Percentiles rank a stretch among this genome's conserved stretches.
These are phyloP conservation scores for Metschnikowia continentalis DNA, from an alignment of 805 yeast species.

Conservation along the genomic window DNA sequence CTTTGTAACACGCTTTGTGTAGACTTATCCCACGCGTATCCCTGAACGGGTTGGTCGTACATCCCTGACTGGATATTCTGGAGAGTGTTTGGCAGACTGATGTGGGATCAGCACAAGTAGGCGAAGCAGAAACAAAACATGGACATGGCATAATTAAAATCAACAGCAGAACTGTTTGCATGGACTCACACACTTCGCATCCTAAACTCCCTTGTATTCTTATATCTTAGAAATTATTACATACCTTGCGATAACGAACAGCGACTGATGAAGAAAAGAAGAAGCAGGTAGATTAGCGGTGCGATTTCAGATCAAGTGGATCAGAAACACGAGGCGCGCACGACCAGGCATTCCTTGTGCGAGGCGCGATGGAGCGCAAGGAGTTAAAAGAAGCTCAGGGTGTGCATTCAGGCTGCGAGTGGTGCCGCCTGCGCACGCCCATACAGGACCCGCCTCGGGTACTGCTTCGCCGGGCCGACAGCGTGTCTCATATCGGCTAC, in stretches of 20 bases:
- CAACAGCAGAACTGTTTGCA: no score
- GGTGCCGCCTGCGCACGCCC: neutral
- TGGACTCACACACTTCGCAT: no score
- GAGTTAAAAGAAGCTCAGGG: constrained; percentile 1
- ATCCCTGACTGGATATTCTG: no score
- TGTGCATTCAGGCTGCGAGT: neutral
- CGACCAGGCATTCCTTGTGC: constrained; percentile 10
- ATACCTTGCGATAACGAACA: constrained; percentile 22
- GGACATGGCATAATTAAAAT: no score
- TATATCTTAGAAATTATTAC: constrained; percentile 3
- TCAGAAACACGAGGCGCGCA: constrained; percentile 15
- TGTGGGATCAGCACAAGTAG: no score
- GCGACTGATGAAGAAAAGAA: constrained; percentile 16
- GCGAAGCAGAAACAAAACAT: no score
- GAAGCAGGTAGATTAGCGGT: constrained; percentile 7
- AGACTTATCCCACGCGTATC: no score
- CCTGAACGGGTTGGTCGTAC: no score
- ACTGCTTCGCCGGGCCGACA: neutral
- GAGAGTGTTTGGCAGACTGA: no score
- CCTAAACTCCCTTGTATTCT: neutral
- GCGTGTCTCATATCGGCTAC: neutral
- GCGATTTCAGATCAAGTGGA: constrained; percentile 9
- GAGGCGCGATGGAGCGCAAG: constrained; percentile 4
- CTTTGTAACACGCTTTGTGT: neutral
- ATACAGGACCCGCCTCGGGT: neutral